These are phyloP conservation scores for Aspergillus sojae DNA, from an alignment of 2,329 filamentous ascomycete species.

Conservation along the genomic window DNA sequence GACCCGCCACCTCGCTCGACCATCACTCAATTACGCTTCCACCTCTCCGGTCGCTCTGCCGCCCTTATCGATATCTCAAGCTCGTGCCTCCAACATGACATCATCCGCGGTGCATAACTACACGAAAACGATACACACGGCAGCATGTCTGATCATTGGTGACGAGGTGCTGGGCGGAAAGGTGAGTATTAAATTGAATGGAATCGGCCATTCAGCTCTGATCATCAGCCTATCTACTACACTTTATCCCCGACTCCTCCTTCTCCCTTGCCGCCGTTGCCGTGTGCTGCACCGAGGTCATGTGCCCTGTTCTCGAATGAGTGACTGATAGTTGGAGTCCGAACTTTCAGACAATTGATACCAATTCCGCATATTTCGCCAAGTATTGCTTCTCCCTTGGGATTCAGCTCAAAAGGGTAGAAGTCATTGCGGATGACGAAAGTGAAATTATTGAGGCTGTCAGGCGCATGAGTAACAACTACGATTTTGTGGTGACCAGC, in stretches of 20 bases:
- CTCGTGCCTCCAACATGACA: constrained; percentile 42
- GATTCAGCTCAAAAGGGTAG: constrained; percentile 76
- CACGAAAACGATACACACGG: constrained; percentile 75
- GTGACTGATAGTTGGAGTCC: not conserved
- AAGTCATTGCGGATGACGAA: constrained; percentile 93
- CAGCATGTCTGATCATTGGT: constrained; percentile 92
- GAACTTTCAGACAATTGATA: constrained; percentile 60
- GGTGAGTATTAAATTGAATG: constrained; percentile 54
- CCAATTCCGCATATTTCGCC: constrained; percentile 66
- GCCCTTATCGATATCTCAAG: constrained; percentile 21
- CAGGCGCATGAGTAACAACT: constrained; percentile 80
- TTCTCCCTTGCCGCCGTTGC: not conserved
- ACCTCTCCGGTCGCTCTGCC: constrained; percentile 44
- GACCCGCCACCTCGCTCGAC: constrained; percentile 69
- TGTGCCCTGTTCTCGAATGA: not conserved
- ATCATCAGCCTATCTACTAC: not conserved
- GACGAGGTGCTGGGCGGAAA: constrained; percentile 95
- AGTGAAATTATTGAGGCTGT: constrained; percentile 86
- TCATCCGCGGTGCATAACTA: constrained; percentile 41
- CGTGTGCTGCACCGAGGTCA: not conserved
- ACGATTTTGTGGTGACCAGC: constrained; percentile 94
- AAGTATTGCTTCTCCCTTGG: constrained; percentile 68
- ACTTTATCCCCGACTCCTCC: not conserved
- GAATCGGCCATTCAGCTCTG: not conserved
- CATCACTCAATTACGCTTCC: constrained; percentile 56